phyloP scores from a whole-genome alignment of 345 rosid species.

The Sapria himalayana region DNA sequence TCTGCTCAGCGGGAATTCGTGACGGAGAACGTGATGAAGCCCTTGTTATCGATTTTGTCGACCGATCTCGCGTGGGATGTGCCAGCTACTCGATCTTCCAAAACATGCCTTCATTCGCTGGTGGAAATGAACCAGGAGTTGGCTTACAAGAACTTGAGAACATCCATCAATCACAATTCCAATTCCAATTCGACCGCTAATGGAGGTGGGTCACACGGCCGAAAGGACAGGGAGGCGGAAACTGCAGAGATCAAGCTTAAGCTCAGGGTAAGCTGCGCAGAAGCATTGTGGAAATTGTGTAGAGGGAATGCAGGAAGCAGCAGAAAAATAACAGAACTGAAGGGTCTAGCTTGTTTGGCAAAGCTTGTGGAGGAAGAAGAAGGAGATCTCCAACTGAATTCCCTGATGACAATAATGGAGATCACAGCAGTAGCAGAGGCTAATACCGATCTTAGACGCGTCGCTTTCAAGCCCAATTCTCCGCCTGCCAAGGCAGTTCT shows the following conservation, averaged over 20 bases:
- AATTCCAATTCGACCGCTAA: slow-evolving; percentile 16
- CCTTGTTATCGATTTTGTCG: slow-evolving; percentile 24
- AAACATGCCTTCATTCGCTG: slow-evolving; percentile 26
- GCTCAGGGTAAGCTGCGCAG: slow-evolving; percentile 27
- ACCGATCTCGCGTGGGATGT: slow-evolving; percentile 15
- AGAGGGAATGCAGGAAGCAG: slow-evolving; percentile 16
- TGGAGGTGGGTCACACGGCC: slow-evolving; percentile 16
- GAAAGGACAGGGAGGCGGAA: slow-evolving; percentile 28
- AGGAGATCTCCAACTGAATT: slow-evolving; percentile 30
- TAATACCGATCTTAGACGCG: slow-evolving; percentile 30
- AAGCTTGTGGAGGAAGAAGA: slow-evolving; percentile 24
- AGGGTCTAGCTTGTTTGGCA: slow-evolving; percentile 32
- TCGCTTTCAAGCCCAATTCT: slow-evolving; percentile 35
- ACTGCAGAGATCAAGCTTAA: slow-evolving; percentile 15
- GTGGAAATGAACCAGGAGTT: slow-evolving; percentile 34
- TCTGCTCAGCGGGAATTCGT: slow-evolving; percentile 27
- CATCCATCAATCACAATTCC: neutral
- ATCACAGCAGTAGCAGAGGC: slow-evolving; percentile 26
- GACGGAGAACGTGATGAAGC: slow-evolving; percentile 26
- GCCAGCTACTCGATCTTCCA: slow-evolving; percentile 10
- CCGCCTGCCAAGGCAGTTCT: slow-evolving; percentile 41
- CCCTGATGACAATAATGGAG: slow-evolving; percentile 31
- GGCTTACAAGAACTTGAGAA: slow-evolving; percentile 4
- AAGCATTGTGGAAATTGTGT: slow-evolving; percentile 28
- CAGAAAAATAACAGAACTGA: slow-evolving; percentile 32